Evolutionary conservation across 306 rosid genomes (phyloP), one percentile per base, ranked within the genome.

Genomic region (Ochetophila trinervis): DNA sequence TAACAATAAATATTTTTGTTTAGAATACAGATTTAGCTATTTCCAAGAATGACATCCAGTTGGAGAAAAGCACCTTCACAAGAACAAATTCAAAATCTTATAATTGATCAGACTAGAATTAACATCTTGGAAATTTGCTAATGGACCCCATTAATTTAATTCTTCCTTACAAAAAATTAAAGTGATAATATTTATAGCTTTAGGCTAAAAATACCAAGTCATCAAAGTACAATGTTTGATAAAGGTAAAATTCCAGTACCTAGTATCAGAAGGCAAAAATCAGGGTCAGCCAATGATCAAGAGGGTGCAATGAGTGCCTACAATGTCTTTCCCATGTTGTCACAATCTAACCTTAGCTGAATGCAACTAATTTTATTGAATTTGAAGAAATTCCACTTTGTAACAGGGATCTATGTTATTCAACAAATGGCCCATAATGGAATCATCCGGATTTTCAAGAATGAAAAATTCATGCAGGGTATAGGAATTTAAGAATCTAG

Each of bases 211-310:
- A 62, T 22, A 24, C 16, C 23, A 72, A 67, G 62, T 52, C 57
- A 64, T 70, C 30, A 64, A 42, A 23, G 37, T 11, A 62, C 36
- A 57, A 56, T 34, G 16, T 50, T 49, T 21, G 35, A 53, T 30
- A 35, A 57, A 57, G 24, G 55, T 15, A 59, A 40, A 27, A 53
- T 19, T 17, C 32, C 18, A 27, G 23, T 53, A 36, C 30, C 16
- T 66, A 19, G 24, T 9, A 8, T 1, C 35, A 40, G n/a, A 51
- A 45, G 72, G 13, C 36, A 68, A 56, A 48, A 54, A 53, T 27
- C 64, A 2, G 6, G 16, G 62, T 24, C 57, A 19, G 34, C 55
- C 45, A 44, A n/a, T 7, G 15, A 45, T 32, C 55, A 45, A 14
- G 56, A 5, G 17, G 32, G 27, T 57, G 24, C 32, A 36, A 69